Conservation (phyloP, 73 alveolate species). For the Stentor roeselii region DNA sequence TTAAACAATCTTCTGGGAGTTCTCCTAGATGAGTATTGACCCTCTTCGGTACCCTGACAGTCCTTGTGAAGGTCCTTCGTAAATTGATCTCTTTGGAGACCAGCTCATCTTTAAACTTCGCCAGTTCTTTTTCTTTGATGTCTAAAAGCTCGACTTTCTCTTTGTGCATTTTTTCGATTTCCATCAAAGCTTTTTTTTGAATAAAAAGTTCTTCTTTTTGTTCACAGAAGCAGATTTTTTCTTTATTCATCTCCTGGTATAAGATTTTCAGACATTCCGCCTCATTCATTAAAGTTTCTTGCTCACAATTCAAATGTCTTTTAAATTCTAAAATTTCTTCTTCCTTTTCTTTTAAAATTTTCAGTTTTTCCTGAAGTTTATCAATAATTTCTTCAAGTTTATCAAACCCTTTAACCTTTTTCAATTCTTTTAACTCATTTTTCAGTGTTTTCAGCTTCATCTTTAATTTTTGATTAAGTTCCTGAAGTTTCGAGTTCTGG, state of each 20-base stretch:
- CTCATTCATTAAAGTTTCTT: background rate
- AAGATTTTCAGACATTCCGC: background rate
- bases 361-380: too few relatives aligned
- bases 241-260: background rate
- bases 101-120: background rate
- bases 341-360: background rate
- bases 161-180: background rate
- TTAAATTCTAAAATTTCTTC: background rate
- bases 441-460: too few relatives aligned
- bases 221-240: too few relatives aligned
- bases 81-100: background rate
- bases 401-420: too few relatives aligned
- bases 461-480: too few relatives aligned
- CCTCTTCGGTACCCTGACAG: background rate
- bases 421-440: too few relatives aligned
- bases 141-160: background rate
- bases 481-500: too few relatives aligned
- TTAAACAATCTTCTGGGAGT: too few relatives aligned
- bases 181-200: background rate
- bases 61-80: background rate
- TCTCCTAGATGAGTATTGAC: background rate
- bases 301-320: too few relatives aligned
- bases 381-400: too few relatives aligned
- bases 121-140: background rate
- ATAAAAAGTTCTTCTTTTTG: background rate